phyloP scores from a whole-genome alignment of 352 stramenopile species.

The Thraustotheca clavata region DNA sequence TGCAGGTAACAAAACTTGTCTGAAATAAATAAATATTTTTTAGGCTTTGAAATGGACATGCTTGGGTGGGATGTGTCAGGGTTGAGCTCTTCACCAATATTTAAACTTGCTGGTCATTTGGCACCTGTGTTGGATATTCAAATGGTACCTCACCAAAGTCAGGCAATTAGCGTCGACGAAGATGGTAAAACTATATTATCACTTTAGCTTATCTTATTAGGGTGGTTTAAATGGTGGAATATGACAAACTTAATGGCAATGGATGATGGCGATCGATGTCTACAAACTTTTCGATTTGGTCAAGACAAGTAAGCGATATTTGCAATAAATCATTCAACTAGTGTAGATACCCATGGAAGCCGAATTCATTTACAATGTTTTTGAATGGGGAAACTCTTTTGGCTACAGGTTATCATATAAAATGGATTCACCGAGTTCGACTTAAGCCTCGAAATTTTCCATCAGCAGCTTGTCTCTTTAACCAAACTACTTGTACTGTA shows the following conservation, averaged over 20 bases:
- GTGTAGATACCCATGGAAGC: constrained; percentile 41
- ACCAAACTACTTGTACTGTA: constrained; percentile 53
- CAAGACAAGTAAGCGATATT: constrained; percentile 37
- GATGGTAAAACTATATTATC: constrained; percentile 26
- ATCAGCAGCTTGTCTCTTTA: constrained; percentile 58
- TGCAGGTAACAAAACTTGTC: constrained; percentile 21
- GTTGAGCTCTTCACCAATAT: constrained; percentile 48
- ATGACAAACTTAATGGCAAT: constrained; percentile 49
- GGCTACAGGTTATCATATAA: constrained; percentile 56
- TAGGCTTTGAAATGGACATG: constrained; percentile 61
- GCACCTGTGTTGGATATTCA: constrained; percentile 59
- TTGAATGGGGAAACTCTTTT: constrained; percentile 55
- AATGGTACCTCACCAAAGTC: constrained; percentile 49
- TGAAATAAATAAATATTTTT: not conserved
- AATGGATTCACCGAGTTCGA: constrained; percentile 53
- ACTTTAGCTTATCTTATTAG: not conserved
- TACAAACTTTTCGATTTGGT: constrained; percentile 60
- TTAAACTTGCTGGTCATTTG: constrained; percentile 58
- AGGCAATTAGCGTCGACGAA: constrained; percentile 69
- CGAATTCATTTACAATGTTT: constrained; percentile 49
- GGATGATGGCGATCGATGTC: constrained; percentile 52
- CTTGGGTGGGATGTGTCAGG: constrained; percentile 65
- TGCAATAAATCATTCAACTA: not conserved
- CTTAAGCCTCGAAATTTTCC: constrained; percentile 50
- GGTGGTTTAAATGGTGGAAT: constrained; percentile 81